These are phyloP conservation scores for Lithospermum erythrorhizon DNA, from an alignment of 257 asterid genomes.

Conservation along the genomic window DNA sequence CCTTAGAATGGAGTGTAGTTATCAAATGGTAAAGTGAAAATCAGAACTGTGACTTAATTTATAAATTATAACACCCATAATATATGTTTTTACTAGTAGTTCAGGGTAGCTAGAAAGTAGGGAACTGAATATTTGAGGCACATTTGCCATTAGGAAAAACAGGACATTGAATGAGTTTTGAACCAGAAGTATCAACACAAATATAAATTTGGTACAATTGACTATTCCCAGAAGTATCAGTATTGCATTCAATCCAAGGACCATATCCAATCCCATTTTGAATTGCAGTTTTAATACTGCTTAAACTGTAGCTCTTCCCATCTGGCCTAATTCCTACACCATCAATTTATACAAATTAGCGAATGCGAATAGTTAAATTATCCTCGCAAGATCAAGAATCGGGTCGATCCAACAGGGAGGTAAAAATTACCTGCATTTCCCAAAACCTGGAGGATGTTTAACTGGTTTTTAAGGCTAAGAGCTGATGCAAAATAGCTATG, in stretches of 20 bases:
- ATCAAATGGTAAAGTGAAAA: too few species aligned
- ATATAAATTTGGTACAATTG: too few species aligned
- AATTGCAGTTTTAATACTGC: conserved; percentile 29
- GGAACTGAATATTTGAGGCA: conserved; percentile 34
- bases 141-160: conserved; percentile 47
- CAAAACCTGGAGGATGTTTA: conserved; percentile 47
- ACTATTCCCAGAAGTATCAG: conserved; percentile 13
- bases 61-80: too few species aligned
- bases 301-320: conserved; percentile 38
- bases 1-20: too few species aligned
- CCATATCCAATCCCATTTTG: conserved; percentile 26
- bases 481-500: conserved; percentile 48
- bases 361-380: background rate
- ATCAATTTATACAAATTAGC: background rate
- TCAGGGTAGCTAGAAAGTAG: conserved; percentile 30
- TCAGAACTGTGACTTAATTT: too few species aligned
- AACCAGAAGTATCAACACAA: conserved; percentile 39
- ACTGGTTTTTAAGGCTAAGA: conserved; percentile 39
- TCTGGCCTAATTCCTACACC: conserved; percentile 41
- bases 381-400: too few species aligned
- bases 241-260: conserved; percentile 51
- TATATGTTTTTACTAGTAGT: too few species aligned
- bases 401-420: too few species aligned
- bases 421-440: conserved; percentile 30
- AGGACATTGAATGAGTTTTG: conserved; percentile 45